A percentile compares a stretch with the other conserved stretches of the same genome.
phyloP scores from a whole-genome alignment of 805 yeast species.

The Saccharomyces mikatae region DNA sequence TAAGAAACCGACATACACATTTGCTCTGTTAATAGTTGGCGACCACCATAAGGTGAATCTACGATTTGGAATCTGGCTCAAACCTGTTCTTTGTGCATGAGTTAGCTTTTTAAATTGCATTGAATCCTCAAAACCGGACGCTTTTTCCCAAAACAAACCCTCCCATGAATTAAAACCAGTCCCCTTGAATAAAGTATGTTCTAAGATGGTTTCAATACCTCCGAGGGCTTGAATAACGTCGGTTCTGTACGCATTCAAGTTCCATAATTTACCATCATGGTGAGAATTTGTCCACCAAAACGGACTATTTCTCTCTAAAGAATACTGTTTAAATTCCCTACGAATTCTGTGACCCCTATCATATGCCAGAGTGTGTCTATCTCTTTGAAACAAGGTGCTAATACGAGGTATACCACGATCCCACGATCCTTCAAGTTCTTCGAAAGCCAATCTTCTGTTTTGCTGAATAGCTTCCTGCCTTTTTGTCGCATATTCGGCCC shows the following conservation, averaged over 20 bases:
- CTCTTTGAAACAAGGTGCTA: conserved; percentile 89
- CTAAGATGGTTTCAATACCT: conserved; percentile 91
- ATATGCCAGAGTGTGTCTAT: conserved; percentile 86
- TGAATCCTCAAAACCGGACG: conserved; percentile 94
- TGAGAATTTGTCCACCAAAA: conserved; percentile 94
- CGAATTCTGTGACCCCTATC: conserved; percentile 90
- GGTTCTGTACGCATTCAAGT: conserved; percentile 80
- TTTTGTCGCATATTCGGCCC: conserved; percentile 94
- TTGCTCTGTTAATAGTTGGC: conserved; percentile 95
- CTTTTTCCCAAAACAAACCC: conserved; percentile 97
- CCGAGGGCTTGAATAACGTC: conserved; percentile 97
- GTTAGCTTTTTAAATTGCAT: conserved; percentile 90
- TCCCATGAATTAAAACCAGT: conserved; percentile 99
- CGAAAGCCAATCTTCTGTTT: conserved; percentile 79
- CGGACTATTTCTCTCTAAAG: conserved; percentile 68
- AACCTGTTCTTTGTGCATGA: conserved; percentile 94
- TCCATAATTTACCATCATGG: conserved; percentile 96
- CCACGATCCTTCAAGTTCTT: conserved; percentile 92
- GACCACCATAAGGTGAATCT: conserved; percentile 99
- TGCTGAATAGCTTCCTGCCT: conserved; percentile 80
- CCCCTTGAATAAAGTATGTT: conserved; percentile 90
- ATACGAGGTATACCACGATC: conserved; percentile 95
- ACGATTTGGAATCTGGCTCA: conserved; percentile 95
- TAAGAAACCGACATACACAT: conserved; percentile 93
- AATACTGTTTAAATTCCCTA: conserved; percentile 65